These are phyloP conservation scores for Cinnamomum micranthum DNA, from an alignment of 164 flowering plant genomes.

Conservation along the genomic window DNA sequence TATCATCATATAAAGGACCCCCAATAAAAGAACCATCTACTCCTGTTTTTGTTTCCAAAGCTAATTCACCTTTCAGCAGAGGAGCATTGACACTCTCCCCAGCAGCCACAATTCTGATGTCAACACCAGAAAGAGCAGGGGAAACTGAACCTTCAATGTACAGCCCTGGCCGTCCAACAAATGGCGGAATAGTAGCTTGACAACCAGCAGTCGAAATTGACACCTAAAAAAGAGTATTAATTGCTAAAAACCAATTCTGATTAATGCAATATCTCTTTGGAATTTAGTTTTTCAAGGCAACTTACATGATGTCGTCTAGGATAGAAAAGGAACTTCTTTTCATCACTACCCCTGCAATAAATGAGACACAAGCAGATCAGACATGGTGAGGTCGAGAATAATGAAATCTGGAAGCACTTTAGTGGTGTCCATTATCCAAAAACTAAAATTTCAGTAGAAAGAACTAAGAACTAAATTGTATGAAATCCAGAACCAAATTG, in stretches of 20 bases:
- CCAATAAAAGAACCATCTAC: slow-evolving; percentile 64
- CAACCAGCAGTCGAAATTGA: slow-evolving; percentile 70
- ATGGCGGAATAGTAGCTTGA: slow-evolving; percentile 61
- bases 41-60: slow-evolving; percentile 68
- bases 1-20: slow-evolving; percentile 92
- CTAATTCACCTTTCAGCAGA: slow-evolving; percentile 62
- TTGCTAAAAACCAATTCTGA: not conserved
- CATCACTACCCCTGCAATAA: slow-evolving; percentile 48
- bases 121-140: slow-evolving; percentile 78
- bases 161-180: slow-evolving; percentile 71
- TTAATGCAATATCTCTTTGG: not conserved
- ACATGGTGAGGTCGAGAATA: not conserved
- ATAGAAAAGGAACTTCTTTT: slow-evolving; percentile 71
- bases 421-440: not conserved
- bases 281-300: not conserved
- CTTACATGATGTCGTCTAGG: slow-evolving; percentile 70
- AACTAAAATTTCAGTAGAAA: too few relatives aligned
- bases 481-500: not conserved
- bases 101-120: slow-evolving; percentile 56
- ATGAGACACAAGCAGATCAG: slow-evolving; percentile 4
- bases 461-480: not conserved
- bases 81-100: slow-evolving; percentile 52
- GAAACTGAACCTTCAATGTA: slow-evolving; percentile 91
- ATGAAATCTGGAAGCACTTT: not conserved
- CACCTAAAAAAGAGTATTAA: slow-evolving; percentile 38